Conservation (phyloP, 225 moss, liverwort and hornwort species). For the Physcomitrellopsis africana region DNA sequence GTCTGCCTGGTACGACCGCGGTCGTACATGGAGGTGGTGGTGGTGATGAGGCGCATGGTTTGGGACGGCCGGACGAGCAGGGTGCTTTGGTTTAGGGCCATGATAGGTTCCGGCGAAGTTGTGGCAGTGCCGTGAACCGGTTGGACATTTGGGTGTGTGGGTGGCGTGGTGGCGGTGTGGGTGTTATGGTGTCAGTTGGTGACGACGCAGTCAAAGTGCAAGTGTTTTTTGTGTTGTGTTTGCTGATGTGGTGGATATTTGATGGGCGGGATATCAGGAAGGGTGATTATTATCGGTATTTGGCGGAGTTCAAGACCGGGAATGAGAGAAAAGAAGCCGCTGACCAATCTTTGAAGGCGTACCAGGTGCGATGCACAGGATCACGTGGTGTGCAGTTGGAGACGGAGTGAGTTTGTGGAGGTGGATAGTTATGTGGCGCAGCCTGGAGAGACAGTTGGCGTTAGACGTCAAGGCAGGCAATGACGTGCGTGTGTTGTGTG, state of each 20-base stretch:
- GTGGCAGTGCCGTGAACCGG: neutral
- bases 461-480: too few relatives aligned
- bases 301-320: slow-evolving; percentile 79
- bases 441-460: too few relatives aligned
- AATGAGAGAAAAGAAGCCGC: slow-evolving; percentile 79
- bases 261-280: slow-evolving; percentile 51
- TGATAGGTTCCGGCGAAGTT: neutral
- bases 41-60: neutral
- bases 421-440: neutral
- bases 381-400: neutral
- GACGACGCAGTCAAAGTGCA: too few relatives aligned
- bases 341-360: slow-evolving; percentile 76
- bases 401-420: neutral
- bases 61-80: neutral
- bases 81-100: neutral
- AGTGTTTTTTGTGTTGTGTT: too few relatives aligned
- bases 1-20: neutral
- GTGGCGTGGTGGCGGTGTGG: too few relatives aligned
- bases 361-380: slow-evolving; percentile 43
- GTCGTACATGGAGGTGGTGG: neutral
- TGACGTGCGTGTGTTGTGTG: neutral
- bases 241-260: neutral
- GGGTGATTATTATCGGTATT: slow-evolving; percentile 74
- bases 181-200: too few relatives aligned
- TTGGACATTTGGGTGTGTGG: neutral